These are phyloP conservation scores for Polyporus tsugae DNA, from an alignment of 1,284 basidiomycete genomes.

Conservation along the genomic window DNA sequence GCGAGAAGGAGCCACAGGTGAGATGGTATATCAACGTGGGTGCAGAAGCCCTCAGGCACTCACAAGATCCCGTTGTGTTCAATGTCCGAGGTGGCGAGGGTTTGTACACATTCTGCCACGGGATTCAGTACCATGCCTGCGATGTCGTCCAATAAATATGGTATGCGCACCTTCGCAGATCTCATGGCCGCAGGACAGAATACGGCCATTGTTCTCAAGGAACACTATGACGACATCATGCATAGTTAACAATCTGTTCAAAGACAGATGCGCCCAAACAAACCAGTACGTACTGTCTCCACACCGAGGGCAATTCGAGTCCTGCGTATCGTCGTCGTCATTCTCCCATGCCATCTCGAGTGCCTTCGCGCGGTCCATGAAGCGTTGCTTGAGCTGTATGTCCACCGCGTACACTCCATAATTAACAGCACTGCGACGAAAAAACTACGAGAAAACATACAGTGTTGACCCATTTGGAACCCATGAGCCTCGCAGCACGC, in stretches of 20 bases:
- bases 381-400: constrained; percentile 49
- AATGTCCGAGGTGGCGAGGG: constrained; percentile 57
- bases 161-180: constrained; percentile 58
- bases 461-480: constrained; percentile 56
- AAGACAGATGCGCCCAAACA: not conserved
- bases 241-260: not conserved
- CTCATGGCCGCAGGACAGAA: constrained; percentile 68
- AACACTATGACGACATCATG: constrained; percentile 47
- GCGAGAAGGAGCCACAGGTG: not conserved
- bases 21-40: not conserved
- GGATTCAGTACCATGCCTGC: not conserved
- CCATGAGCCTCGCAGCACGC: constrained; percentile 65
- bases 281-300: constrained; percentile 52
- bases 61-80: constrained; percentile 67
- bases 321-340: constrained; percentile 49
- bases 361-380: constrained; percentile 55
- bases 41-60: constrained; percentile 31
- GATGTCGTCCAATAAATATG: not conserved
- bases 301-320: constrained; percentile 60
- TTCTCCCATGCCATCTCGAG: constrained; percentile 50
- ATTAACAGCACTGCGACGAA: not conserved
- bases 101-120: constrained; percentile 57
- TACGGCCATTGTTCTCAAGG: constrained; percentile 54
- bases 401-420: not conserved
- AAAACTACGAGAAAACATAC: constrained; percentile 44